Base-by-base conservation (phyloP, 257 asterid species). In the Solanum sitiens region DNA sequence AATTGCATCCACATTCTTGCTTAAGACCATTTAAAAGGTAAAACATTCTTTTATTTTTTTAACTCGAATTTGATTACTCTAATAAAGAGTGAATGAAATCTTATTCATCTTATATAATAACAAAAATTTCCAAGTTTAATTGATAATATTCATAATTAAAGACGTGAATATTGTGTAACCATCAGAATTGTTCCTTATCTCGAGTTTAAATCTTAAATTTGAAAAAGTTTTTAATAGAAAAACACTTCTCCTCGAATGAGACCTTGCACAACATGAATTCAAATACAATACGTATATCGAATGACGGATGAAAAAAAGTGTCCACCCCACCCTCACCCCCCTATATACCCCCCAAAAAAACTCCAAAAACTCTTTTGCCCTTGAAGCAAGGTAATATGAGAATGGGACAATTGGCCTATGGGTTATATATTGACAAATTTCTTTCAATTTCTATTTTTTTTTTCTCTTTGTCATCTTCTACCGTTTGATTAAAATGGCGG, bases 351-450 rank as follows among this genome's bases (percentile, higher is more conserved):
- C 7, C 13, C 7, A 7, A 3, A 8, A 70, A 7, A 87, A 86
- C 13, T 89, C 91, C 93, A 87, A 89, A 89, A 50, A 76, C 27
- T 44, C 37, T 25, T n/a, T 23, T 86, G 95, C 94, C 96, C 94
- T 90, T 40, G 79, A 44, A 37, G 13, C 50, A 73, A 90, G 95
- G 96, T 87, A 93, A 93, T 83, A 86, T 86, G 35, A 80, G 90
- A 47, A 91, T 85, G 84, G 85, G 92, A 90, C 88, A 44, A 56
- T 5, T 23, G 72, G 76, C 92, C 95, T 87, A 92, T 47, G 42
- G 85, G 27, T 80, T 80, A 80, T 80, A 27, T 80, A 80, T 45
- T 80, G 42, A 47, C 67, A 75, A 77, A 72, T 30, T 44, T 44
- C 84, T 77, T 70, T 44, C 63, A 30, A 42, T 76, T 76, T 76